Conservation (phyloP, 305 asterid species). For the Fraxinus sp. region DNA sequence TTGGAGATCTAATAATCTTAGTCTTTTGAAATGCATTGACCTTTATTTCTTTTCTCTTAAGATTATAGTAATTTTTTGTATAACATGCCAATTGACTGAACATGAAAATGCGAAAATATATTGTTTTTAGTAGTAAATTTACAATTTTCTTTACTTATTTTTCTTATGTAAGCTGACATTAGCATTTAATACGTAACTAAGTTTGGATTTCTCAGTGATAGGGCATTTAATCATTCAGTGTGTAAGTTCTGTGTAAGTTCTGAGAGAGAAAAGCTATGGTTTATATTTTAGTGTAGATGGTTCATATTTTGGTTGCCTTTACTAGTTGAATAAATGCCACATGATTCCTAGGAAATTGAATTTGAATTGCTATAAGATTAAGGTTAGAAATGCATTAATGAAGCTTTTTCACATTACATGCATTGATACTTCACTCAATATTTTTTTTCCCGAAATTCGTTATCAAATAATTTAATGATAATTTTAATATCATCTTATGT, state of each 20-base stretch:
- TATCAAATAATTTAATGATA: neutral
- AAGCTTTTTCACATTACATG: conserved; percentile 8
- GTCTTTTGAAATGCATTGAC: neutral
- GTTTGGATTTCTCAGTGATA: neutral
- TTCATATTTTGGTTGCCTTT: conserved; percentile 8
- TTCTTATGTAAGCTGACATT: neutral
- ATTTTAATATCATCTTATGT: conserved; percentile 17
- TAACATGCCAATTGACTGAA: neutral
- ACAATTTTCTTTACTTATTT: neutral
- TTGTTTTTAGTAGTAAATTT: neutral
- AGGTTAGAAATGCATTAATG: neutral
- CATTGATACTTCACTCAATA: neutral
- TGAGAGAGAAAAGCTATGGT: neutral
- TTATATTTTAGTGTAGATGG: neutral
- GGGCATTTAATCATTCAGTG: neutral
- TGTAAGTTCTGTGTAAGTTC: neutral
- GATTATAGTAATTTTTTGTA: neutral
- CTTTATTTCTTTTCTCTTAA: neutral
- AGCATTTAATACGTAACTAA: neutral
- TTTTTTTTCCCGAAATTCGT: conserved; percentile 1
- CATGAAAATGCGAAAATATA: neutral
- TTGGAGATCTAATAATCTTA: conserved; percentile 5
- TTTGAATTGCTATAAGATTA: neutral
- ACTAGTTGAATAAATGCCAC: neutral
- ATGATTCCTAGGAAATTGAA: conserved; percentile 10